These are phyloP conservation scores for Aspergillus felis DNA, from an alignment of 2,329 filamentous ascomycete genomes.

Conservation along the genomic window DNA sequence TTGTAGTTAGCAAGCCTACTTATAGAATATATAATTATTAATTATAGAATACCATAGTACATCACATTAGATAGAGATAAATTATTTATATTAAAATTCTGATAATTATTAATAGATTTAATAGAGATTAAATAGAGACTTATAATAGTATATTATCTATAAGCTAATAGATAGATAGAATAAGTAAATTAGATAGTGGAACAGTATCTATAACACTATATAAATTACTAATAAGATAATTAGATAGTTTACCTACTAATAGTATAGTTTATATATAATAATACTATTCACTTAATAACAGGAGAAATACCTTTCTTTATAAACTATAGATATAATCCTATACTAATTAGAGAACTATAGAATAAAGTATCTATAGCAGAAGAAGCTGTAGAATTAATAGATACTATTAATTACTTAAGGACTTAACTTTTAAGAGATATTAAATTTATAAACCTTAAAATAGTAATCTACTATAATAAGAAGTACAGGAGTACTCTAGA, in stretches of 20 bases:
- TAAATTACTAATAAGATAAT: slow-evolving; percentile 8
- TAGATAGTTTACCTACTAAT: not conserved
- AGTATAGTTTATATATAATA: not conserved
- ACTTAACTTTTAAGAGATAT: not conserved
- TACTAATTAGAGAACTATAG: not conserved
- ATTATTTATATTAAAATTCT: too few relatives aligned
- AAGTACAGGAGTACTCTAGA: not conserved
- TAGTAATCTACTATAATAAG: not conserved
- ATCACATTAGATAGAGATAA: too few relatives aligned
- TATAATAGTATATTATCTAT: too few relatives aligned
- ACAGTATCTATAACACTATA: slow-evolving; percentile 8
- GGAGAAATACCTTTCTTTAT: not conserved
- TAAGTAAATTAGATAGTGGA: slow-evolving; percentile 3
- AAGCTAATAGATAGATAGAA: not conserved
- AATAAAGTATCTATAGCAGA: not conserved
- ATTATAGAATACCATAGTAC: too few relatives aligned
- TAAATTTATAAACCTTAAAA: not conserved
- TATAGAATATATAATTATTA: too few relatives aligned
- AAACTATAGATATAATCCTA: not conserved
- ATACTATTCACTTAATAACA: not conserved
- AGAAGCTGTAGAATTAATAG: too few relatives aligned
- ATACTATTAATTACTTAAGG: not conserved
- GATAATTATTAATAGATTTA: too few relatives aligned
- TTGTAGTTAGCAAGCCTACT: too few relatives aligned
- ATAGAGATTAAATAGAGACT: too few relatives aligned